Base-by-base conservation (phyloP, 2,329 filamentous ascomycete genomes). In the Alternaria ethzedia region DNA sequence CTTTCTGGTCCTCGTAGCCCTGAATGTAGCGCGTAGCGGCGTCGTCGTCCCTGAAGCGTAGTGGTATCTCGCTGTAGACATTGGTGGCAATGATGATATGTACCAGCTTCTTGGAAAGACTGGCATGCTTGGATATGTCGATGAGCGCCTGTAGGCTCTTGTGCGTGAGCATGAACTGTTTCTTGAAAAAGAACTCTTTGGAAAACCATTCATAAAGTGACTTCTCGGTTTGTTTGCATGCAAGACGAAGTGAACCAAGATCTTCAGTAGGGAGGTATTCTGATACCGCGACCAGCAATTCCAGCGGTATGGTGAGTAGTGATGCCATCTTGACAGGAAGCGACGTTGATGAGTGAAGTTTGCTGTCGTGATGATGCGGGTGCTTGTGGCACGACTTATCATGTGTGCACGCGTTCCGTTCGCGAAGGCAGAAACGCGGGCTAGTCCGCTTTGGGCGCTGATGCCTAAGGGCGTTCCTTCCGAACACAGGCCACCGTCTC, bases 81-180 rank as follows among this genome's bases (percentile, higher is more conserved):
- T 83, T 78, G 25, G 85, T 76, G 6, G 82, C 82, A 50, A 89
- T 84, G 68, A 87, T 83, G 68, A 88, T 82, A 67, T 81, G 78
- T 9, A 70, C 85, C 80, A 75, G 85, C 65, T 71, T 77, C 59
- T 76, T 68, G 11, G 78, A 76, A 2, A 83, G 72, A 30, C 74
- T 77, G 23, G 67, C 70, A 63, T 83, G 77, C 46, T 79, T 75
- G 11, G 81, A 78, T 54, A 83, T 83, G 54, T 79, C 79, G 32
- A 82, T 58, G 13, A 90, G 80, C 0, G 84, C 81, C 56, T 86
- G 82, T 10, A 90, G 79, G 69, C 88, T 90, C 67, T 82, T 78
- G 32, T 86, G 80, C 2, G 84, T 85, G 57, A 90, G 68, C 86
- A 90, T 89, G 77, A 91, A 91, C 71, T 91, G 88, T 70, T 86